Evolutionary conservation across 2,329 filamentous ascomycete genomes (phyloP), one percentile per base, ranked within the genome.

Genomic region (Leptosphaerulina australis): DNA sequence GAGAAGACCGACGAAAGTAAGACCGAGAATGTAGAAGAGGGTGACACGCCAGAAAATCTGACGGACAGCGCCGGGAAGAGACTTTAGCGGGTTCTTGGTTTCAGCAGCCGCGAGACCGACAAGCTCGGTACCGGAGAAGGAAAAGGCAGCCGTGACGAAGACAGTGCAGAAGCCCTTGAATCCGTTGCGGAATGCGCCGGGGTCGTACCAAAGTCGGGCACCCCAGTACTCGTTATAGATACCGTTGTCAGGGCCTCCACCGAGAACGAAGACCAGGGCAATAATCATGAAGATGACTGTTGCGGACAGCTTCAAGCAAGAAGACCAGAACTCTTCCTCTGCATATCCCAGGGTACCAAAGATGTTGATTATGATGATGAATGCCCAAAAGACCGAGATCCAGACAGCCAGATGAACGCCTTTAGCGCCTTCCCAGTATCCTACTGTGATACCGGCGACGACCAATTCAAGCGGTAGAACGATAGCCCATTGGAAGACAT

Each of bases 151-250:
- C 21, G 83, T 85, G 48, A 86, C 82, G 61, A 86, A 86, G 34
- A 85, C 82, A 50, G 78, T 77, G 68, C 83, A 86, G 62, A 86
- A 80, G 30, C 84, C 84, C 69, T 84, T 81, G 76, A 87, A 86
- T 5, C 83, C 83, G 63, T 85, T 77, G 39, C 65, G 58, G 67
- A 81, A 80, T 0, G 82, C 81, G 14, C 69, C 68, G 4, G 81
- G 81, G 25, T 82, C 72, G 54, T 79, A 73, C 83, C 84, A 87
- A 73, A 82, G 85, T 31, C 77, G 76, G 15, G 79, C 83, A 12
- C 86, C 84, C 34, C 86, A 80, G 64, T 86, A 84, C 43, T 69
- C 64, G 38, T 41, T 34, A 10, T 83, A 74, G 11, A 74, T 69
- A 38, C 81, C 76, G 4, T 70, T 72, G 39, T 67, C 70, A 1